Conservation (phyloP, 768 basidiomycete species). For the Bullera alba region DNA sequence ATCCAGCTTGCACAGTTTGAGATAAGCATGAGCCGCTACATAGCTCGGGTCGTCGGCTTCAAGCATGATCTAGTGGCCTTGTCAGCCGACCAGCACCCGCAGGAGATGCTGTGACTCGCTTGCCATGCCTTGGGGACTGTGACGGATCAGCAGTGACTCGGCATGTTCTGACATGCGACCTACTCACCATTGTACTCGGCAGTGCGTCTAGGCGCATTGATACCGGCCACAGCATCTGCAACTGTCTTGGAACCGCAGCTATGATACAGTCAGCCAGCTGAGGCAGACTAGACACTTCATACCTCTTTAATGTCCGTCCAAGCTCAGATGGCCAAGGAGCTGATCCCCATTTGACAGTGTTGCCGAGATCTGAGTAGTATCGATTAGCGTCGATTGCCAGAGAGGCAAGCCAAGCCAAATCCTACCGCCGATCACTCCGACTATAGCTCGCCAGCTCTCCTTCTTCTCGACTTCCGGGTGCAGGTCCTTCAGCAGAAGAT, state of each 20-base stretch:
- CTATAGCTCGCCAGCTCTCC: slow-evolving; percentile 48
- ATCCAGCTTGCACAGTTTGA: slow-evolving; percentile 47
- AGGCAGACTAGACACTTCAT: too few species aligned
- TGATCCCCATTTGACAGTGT: slow-evolving; percentile 36
- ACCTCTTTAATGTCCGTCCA: slow-evolving; percentile 41
- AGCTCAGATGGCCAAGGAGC: slow-evolving; percentile 45
- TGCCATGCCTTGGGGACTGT: slow-evolving; percentile 46
- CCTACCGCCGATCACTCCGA: slow-evolving; percentile 51
- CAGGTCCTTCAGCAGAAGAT: slow-evolving; percentile 47
- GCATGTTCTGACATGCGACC: not conserved
- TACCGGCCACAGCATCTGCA: slow-evolving; percentile 48
- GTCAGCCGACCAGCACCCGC: too few species aligned
- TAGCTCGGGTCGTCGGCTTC: slow-evolving; percentile 39
- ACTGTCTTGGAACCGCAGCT: slow-evolving; percentile 48
- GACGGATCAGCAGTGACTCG: not conserved
- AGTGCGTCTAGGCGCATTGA: slow-evolving; percentile 50
- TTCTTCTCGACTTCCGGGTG: slow-evolving; percentile 32
- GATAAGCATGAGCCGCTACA: slow-evolving; percentile 39
- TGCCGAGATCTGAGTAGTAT: slow-evolving; percentile 32
- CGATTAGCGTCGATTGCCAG: slow-evolving; percentile 6
- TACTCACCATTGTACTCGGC: slow-evolving; percentile 45
- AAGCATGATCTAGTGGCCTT: slow-evolving; percentile 39
- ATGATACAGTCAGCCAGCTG: not conserved
- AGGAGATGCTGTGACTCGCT: slow-evolving; percentile 33
- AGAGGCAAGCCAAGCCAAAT: not conserved